A percentile compares a stretch with the other conserved stretches of the same genome.
Conservation (phyloP, 176 grass and related monocot genomes). For the Eragrostis curvula region DNA sequence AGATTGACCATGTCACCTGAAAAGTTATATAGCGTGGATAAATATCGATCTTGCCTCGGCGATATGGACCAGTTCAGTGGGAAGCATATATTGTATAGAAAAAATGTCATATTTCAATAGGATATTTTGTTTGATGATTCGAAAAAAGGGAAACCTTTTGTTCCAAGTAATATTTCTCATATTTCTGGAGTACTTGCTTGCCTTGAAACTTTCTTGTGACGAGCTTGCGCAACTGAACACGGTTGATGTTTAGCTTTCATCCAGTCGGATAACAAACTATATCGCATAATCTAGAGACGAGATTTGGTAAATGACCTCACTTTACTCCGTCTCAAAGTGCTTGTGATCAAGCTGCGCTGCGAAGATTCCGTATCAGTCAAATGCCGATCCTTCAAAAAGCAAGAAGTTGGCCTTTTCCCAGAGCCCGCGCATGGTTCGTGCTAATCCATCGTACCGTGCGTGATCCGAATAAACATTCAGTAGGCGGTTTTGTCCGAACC, state of each 20-base stretch:
- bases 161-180: not conserved
- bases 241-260: not conserved
- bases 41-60: too few relatives aligned
- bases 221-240: not conserved
- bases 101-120: not conserved
- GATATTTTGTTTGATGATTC: not conserved
- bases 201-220: not conserved
- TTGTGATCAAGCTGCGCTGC: not conserved
- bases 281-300: not conserved
- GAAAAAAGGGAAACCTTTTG: not conserved
- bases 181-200: not conserved
- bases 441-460: not conserved
- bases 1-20: too few relatives aligned
- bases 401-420: constrained; percentile 32
- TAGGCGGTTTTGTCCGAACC: constrained; percentile 25
- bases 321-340: not conserved
- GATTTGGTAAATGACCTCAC: not conserved
- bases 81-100: too few relatives aligned
- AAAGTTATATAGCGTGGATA: too few relatives aligned
- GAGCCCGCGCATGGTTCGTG: constrained; percentile 17
- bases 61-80: too few relatives aligned
- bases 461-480: not conserved
- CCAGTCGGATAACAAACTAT: not conserved
- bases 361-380: constrained; percentile 44
- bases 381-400: constrained; percentile 30